Evolutionary conservation across 2,329 filamentous ascomycete species (phyloP).

Genomic region (Aphanocladium album): DNA sequence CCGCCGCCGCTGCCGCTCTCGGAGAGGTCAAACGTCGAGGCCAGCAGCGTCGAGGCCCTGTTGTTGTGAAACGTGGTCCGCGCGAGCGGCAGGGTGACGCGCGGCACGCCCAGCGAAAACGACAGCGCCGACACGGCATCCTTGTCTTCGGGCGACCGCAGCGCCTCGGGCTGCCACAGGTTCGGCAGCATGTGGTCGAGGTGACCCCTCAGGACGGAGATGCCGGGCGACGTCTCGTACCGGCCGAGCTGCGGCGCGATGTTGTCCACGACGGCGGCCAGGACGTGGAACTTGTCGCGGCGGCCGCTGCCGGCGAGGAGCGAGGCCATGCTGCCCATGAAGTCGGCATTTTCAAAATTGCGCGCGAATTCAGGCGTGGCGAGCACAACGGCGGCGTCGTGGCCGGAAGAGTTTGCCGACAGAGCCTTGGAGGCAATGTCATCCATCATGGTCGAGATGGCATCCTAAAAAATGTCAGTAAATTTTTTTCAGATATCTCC

Average conservation of each 20-base stretch:
- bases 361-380: conserved; percentile 44
- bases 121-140: conserved; percentile 38
- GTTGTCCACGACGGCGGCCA: conserved; percentile 53
- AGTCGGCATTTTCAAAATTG: conserved; percentile 40
- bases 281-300: conserved; percentile 37
- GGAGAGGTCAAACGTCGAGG: conserved; percentile 27
- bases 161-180: conserved; percentile 35
- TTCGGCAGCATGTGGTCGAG: conserved; percentile 37
- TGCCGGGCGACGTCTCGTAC: conserved; percentile 33
- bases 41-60: conserved; percentile 52
- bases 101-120: conserved; percentile 32
- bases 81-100: conserved; percentile 60
- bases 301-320: conserved; percentile 41
- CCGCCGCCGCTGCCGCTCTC: conserved; percentile 12
- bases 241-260: conserved; percentile 35
- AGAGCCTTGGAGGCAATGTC: conserved; percentile 20
- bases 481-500: background rate
- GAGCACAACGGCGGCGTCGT: conserved; percentile 44
- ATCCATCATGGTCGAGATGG: conserved; percentile 17
- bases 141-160: conserved; percentile 23
- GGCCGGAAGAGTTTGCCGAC: conserved; percentile 24
- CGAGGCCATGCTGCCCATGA: conserved; percentile 38
- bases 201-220: conserved; percentile 48
- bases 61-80: conserved; percentile 76
- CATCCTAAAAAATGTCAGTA: conserved; percentile 17